These are phyloP conservation scores for Echinochloa phyllopogon DNA, from an alignment of 176 grass and related monocot genomes.

Conservation along the genomic window DNA sequence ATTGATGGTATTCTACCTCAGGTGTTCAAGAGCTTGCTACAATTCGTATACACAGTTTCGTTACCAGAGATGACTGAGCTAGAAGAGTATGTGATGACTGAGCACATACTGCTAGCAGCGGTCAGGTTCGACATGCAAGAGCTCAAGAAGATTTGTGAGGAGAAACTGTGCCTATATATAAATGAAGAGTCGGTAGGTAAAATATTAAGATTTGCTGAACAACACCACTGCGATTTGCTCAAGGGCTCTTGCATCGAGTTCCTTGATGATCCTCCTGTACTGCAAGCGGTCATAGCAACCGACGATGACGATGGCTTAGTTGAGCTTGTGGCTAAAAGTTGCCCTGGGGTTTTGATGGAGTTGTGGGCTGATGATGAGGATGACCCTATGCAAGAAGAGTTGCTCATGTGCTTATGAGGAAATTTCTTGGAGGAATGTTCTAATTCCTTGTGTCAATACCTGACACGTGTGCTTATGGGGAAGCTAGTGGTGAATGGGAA, in stretches of 20 bases:
- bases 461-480: background rate
- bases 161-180: background rate
- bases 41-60: constrained; percentile 12
- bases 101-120: background rate
- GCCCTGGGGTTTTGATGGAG: background rate
- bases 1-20: background rate
- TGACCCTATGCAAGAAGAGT: background rate
- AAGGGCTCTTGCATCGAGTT: background rate
- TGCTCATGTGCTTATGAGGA: too few relatives aligned
- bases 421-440: background rate
- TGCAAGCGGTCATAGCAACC: background rate
- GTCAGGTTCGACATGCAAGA: background rate
- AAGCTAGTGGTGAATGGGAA: background rate
- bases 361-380: constrained; percentile 1
- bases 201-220: background rate
- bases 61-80: background rate
- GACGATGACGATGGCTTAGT: background rate
- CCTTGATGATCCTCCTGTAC: background rate
- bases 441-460: background rate
- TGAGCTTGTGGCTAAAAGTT: background rate
- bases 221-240: background rate
- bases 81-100: background rate
- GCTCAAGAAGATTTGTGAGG: background rate
- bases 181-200: background rate
- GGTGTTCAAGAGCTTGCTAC: background rate